Base-by-base conservation (phyloP, 805 yeast genomes). In the Metschnikowia continentalis region DNA sequence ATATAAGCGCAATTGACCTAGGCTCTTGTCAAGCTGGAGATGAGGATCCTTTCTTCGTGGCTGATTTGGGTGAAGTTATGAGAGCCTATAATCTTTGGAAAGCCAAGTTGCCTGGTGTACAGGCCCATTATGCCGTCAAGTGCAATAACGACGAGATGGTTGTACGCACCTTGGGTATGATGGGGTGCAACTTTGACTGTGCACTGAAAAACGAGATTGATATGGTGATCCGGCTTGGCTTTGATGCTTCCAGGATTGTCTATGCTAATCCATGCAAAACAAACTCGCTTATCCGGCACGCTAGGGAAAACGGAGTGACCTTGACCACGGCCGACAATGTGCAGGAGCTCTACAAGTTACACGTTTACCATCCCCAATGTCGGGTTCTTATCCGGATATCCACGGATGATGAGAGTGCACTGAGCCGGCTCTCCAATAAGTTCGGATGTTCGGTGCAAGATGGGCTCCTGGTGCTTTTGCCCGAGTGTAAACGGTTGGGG, bases 191-290 rank as follows among this genome's bases (percentile, higher is more conserved):
- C 51, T 92, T 92, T 63, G 99, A 92, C 67, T 92, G 99, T 72
- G 98, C 98, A 5, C 88, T 96, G 20, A 82, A 85, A 62, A 78
- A 78, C 55, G 99, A 92, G 71, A 89, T 92, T 61, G 84, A 84
- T 49, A 70, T 72, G 41, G 78, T 89, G 47, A 72, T 89, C 55
- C 62, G 69, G 17, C 63, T 84, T 53, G 92, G 92, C 6, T 81
- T 86, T 45, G 71, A 72, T 54, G 80, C 95, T 7, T 66, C 75
- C 11, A 75, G 87, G 56, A 86, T 92, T 61, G 79, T 94, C 50
- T 92, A 89, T 68, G 97, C 98, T 14, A 90, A 92, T 62, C 97
- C 99, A 11, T 88, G 97, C 70, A 92, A 92, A 70, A 83, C 91
- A n/a, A 79, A 82, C 46, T 86, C 96, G 17, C 89, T 83, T 58